Base-by-base conservation (phyloP, 176 grass and related monocot genomes). In the Bolboschoenus planiculmis region DNA sequence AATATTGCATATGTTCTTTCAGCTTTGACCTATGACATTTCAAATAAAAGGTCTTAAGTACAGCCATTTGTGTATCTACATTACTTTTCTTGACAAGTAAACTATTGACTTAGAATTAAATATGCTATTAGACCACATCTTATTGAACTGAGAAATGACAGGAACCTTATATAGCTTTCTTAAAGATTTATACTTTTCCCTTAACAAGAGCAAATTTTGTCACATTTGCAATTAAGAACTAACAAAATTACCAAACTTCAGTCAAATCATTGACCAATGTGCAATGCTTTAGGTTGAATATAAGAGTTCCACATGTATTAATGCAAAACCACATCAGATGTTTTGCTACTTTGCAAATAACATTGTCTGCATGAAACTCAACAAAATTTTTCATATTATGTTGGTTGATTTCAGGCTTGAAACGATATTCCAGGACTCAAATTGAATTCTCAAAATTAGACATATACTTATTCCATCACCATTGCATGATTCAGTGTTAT, bases 1-100 rank as follows among this genome's bases (percentile, higher is more conserved):
- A 97, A 9, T 89, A 97, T 85, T 43, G 88, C 93, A 97, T 97
- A 80, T 97, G 93, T 2, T 85, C 91, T 91, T 97, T 97, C 77
- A 97, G 87, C 83, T 97, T 97, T 74, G 93, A 68, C 71, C 93
- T 97, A 51, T 53, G 56, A 58, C 44, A 85, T 66, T 30, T 58
- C 72, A 53, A 53, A 27, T 23, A 20, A 77, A 53, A 77, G 46
- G 9, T 50, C 11, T 50, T 76, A 77, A 50, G 42, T 2, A 73
- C 21, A 34, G 46, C 44, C 23, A 35, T 31, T 53, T 18, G 13
- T 47, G 23, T 48, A 48, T 10, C 13, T 48, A 48, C 26, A 34
- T 51, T 53, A 33, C 2, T 31, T 6, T 48, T 77, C 31, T 53
- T 50, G 46, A 16, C 68, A 29, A 29, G 14, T 26, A 5, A 76